Percentiles rank a stretch among this genome's conserved stretches.
phyloP scores from a whole-genome alignment of 352 stramenopile species.

The Aphanomyces stellatus region DNA sequence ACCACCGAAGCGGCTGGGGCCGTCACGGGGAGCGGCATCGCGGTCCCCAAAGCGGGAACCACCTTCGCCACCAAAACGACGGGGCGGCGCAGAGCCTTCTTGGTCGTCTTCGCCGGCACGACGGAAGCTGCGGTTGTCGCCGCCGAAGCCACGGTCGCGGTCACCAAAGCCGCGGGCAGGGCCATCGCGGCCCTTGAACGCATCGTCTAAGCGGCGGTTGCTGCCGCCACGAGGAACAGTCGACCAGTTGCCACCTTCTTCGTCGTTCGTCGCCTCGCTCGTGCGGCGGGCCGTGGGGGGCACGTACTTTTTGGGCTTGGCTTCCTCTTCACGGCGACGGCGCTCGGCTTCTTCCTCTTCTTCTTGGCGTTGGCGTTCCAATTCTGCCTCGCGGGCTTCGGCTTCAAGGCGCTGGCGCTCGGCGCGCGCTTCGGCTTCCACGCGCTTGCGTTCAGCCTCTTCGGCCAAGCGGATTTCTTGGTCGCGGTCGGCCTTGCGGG shows the following conservation, averaged over 20 bases:
- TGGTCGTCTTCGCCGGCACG: too few species aligned
- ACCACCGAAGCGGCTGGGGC: constrained; percentile 20
- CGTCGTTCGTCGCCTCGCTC: neutral
- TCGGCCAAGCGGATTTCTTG: constrained; percentile 46
- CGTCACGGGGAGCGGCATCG: constrained; percentile 13
- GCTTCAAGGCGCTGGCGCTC: constrained; percentile 23
- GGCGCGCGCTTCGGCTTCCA: constrained; percentile 25
- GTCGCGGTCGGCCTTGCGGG: constrained; percentile 57
- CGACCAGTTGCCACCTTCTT: constrained; percentile 1
- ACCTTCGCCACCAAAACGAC: constrained; percentile 32
- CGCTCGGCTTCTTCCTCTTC: constrained; percentile 35
- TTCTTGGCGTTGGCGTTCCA: constrained; percentile 22
- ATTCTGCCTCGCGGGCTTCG: constrained; percentile 8
- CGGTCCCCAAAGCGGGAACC: constrained; percentile 7
- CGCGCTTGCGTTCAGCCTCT: constrained; percentile 54
- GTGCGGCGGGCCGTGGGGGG: neutral
- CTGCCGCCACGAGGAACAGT: neutral
- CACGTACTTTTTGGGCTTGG: constrained; percentile 12
- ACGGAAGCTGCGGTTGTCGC: constrained; percentile 23
- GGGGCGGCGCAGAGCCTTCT: constrained; percentile 32
- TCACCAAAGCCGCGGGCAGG: constrained; percentile 27
- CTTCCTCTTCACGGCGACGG: constrained; percentile 21
- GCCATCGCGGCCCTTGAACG: constrained; percentile 23
- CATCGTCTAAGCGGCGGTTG: constrained; percentile 10
- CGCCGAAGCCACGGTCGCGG: constrained; percentile 11